Evolutionary conservation across 345 rosid species (phyloP).

Genomic region (Salix dunnii): DNA sequence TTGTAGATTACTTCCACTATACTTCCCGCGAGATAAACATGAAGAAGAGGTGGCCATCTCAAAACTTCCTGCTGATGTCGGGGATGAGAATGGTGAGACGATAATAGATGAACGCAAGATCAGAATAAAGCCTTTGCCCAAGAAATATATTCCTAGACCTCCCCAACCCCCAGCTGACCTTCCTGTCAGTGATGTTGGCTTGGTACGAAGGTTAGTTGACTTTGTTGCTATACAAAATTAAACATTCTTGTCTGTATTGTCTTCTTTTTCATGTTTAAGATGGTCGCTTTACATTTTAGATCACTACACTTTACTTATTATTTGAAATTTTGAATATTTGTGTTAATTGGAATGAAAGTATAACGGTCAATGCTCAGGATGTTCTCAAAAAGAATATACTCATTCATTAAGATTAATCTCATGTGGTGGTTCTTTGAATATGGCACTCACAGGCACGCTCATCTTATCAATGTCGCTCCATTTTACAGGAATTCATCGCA

Average conservation of each 20-base stretch:
- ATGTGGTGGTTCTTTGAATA: not conserved
- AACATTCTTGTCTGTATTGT: not conserved
- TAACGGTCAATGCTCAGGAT: not conserved
- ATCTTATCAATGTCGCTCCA: not conserved
- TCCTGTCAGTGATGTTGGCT: constrained; percentile 69
- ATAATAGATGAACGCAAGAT: constrained; percentile 92
- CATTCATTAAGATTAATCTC: not conserved
- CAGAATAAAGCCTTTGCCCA: constrained; percentile 88
- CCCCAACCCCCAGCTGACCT: constrained; percentile 55
- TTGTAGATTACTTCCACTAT: constrained; percentile 87
- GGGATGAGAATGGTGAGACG: constrained; percentile 99
- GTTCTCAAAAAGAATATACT: not conserved
- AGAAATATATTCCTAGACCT: constrained; percentile 53
- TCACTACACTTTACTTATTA: not conserved
- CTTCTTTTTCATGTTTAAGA: not conserved
- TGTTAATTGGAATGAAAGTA: not conserved
- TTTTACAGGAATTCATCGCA: constrained; percentile 68
- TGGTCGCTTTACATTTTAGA: not conserved
- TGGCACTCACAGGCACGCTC: not conserved
- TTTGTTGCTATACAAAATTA: not conserved
- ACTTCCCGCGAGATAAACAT: constrained; percentile 92
- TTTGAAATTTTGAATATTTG: not conserved
- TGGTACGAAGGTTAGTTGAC: constrained; percentile 75
- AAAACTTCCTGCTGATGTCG: constrained; percentile 95
- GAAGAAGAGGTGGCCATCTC: constrained; percentile 85